Conservation (phyloP, 2,329 filamentous ascomycete species). For the Fusarium coicis region DNA sequence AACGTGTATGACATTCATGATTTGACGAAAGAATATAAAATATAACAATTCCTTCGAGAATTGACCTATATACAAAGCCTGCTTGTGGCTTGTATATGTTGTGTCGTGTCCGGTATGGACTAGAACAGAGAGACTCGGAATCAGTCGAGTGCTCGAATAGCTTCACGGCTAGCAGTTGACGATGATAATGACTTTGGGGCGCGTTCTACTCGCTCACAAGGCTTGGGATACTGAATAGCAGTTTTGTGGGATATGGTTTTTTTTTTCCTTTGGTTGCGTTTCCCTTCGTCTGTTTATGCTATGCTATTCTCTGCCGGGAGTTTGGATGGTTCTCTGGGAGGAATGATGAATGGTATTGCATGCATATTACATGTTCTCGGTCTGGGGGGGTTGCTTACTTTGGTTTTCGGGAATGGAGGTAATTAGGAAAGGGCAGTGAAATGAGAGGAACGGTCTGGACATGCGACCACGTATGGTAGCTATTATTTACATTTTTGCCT, state of each 20-base stretch:
- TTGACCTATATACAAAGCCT: conserved; percentile 19
- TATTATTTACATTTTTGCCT: conserved; percentile 25
- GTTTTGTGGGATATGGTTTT: conserved; percentile 23
- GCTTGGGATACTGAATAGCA: conserved; percentile 39
- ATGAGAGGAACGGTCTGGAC: conserved; percentile 21
- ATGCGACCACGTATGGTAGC: conserved; percentile 27
- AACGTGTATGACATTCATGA: conserved; percentile 43
- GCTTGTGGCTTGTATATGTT: conserved; percentile 22
- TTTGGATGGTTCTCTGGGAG: conserved; percentile 41
- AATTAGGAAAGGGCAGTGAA: conserved; percentile 5
- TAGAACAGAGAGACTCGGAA: conserved; percentile 40
- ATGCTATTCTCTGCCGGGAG: conserved; percentile 44
- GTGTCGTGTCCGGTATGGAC: conserved; percentile 34
- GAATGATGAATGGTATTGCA: conserved; percentile 29
- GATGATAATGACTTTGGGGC: conserved; percentile 47
- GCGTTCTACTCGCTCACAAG: conserved; percentile 32
- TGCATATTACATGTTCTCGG: conserved; percentile 11
- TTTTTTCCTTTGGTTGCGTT: conserved; percentile 30
- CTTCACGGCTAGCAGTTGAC: conserved; percentile 47
- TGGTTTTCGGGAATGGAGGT: conserved; percentile 12
- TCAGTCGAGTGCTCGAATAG: conserved; percentile 31
- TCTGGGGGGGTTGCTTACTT: conserved; percentile 11
- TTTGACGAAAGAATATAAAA: conserved; percentile 42
- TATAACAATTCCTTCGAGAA: conserved; percentile 25
- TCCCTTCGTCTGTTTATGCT: conserved; percentile 12